Percentiles rank a stretch among this genome's conserved stretches.
Conservation (phyloP, 176 grass and related monocot species). For the Eragrostis curvula region DNA sequence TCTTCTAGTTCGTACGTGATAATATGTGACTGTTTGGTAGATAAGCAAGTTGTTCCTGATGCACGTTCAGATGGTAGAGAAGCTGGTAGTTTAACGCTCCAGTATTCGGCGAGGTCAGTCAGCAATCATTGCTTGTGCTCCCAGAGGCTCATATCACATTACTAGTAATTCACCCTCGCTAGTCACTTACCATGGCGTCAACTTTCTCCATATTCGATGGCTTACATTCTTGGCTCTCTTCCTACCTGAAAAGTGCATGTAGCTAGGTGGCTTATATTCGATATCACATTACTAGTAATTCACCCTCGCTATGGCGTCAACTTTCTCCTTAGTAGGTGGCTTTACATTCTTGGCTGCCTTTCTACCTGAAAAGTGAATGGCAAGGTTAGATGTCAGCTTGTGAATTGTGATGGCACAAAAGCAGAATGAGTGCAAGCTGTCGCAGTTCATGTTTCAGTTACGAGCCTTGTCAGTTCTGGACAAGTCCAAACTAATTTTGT, state of each 20-base stretch:
- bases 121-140: constrained; percentile 3
- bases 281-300: background rate
- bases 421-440: no score
- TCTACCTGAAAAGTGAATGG: constrained; percentile 53
- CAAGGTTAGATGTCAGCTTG: no score
- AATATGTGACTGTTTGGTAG: no score
- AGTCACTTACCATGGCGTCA: constrained; percentile 70
- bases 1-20: background rate
- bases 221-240: constrained; percentile 61
- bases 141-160: background rate
- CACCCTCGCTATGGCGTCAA: constrained; percentile 34
- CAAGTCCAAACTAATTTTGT: no score
- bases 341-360: constrained; percentile 60
- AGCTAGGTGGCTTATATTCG: no score
- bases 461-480: no score
- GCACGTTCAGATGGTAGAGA: background rate
- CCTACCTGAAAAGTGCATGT: constrained; percentile 57
- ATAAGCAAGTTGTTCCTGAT: background rate
- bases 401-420: no score
- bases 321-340: constrained; percentile 30
- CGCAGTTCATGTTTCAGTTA: no score
- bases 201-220: constrained; percentile 25
- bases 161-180: background rate
- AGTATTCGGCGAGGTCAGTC: background rate
- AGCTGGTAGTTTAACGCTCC: background rate